Conservation (phyloP, 208 protist genomes). For the Tritrichomonas foetus region DNA sequence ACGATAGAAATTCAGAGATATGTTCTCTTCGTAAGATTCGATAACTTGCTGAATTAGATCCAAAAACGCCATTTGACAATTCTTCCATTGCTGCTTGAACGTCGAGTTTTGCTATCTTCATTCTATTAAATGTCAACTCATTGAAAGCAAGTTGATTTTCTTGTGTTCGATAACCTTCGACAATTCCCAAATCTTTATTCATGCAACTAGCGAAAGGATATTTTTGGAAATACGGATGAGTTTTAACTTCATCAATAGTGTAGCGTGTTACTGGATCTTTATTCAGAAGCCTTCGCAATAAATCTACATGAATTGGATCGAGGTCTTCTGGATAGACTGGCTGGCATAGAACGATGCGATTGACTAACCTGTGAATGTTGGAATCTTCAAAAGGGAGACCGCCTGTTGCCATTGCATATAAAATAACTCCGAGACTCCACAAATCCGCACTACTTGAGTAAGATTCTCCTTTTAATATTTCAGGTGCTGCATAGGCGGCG, state of each 20-base stretch:
- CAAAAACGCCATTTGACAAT: too few relatives aligned
- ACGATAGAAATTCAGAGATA: too few relatives aligned
- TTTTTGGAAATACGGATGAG: slow-evolving; percentile 51
- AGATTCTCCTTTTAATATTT: background rate
- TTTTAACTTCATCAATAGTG: slow-evolving; percentile 68
- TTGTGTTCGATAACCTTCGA: background rate
- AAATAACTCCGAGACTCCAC: background rate
- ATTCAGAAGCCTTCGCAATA: slow-evolving; percentile 71
- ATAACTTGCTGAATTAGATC: too few relatives aligned
- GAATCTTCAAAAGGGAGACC: background rate
- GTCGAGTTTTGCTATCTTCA: too few relatives aligned
- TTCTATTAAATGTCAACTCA: too few relatives aligned
- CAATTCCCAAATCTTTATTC: background rate
- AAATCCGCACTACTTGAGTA: background rate
- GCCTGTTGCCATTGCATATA: background rate
- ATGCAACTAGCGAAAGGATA: background rate
- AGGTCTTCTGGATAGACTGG: background rate
- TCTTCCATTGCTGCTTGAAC: too few relatives aligned
- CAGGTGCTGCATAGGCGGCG: background rate
- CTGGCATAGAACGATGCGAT: background rate
- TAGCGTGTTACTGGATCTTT: slow-evolving; percentile 70
- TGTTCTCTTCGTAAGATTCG: too few relatives aligned
- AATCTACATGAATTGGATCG: slow-evolving; percentile 39
- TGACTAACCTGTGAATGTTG: background rate
- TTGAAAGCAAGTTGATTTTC: too few relatives aligned